Evolutionary conservation across 441 rosid species (phyloP), one percentile per base, ranked within the genome.

Genomic region (Flueggea neowawraea): DNA sequence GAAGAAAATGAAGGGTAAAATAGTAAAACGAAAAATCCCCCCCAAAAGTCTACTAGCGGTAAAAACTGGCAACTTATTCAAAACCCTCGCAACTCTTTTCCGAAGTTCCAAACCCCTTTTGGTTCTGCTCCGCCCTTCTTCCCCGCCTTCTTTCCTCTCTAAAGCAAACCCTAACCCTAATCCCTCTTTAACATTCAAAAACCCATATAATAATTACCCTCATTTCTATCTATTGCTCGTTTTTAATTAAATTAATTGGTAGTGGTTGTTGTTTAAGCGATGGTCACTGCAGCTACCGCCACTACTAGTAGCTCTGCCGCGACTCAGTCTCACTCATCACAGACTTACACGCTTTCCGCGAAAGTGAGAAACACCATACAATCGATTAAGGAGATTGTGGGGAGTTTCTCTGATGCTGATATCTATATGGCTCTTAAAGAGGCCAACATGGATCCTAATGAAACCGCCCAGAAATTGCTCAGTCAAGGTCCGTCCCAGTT

Each of bases 391-490:
- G 98, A 92, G 73, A 76, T 92, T 16, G 88, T 88, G n/a, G 86
- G 86, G 31, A 72, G 79, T 74, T 91, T 83, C 74, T 83, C 97
- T 62, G 97, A 92, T 54, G 79, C 79, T 60, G 97, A 90, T 68
- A 86, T 92, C 48, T 82, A 86, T 61, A 64, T 62, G 60, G 89
- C 85, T 28, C 80, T 90, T 58, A 82, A 88, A 75, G 97, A 92
- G 68, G 70, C 80, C 31, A 64, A 80, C 78, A 92, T 92, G 98
- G 92, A 90, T 63, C 89, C 96, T 63, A 83, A 86, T 72, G 97
- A 84, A 62, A 87, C 96, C 44, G 69, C 82, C 61, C 90, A 88
- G 73, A 92, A 78, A 58, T 77, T 90, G 84, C 92, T 92, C 44
- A 61, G 73, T 61, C 94, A 86, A 88, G 98, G 83, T 84, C 53